These are phyloP conservation scores for Plasmodium ovale DNA, from an alignment of 169 alveolate species.

Conservation along the genomic window DNA sequence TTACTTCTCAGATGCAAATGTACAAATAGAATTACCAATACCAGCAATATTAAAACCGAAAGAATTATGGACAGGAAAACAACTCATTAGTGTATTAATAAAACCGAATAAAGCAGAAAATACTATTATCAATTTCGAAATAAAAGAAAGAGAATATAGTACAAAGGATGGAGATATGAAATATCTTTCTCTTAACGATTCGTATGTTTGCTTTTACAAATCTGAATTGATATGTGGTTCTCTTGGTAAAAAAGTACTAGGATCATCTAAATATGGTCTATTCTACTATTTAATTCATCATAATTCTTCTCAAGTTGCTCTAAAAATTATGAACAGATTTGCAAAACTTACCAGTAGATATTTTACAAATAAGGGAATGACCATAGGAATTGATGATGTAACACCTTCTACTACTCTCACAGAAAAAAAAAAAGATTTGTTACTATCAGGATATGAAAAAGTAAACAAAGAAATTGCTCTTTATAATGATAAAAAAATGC, in stretches of 20 bases:
- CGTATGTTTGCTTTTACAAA: slow-evolving; percentile 95
- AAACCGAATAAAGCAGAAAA: slow-evolving; percentile 93
- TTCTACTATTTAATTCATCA: slow-evolving; percentile 94
- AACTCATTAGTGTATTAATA: slow-evolving; percentile 93
- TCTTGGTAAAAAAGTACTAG: slow-evolving; percentile 95
- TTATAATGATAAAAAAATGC: slow-evolving; percentile 90
- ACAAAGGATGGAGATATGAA: slow-evolving; percentile 52
- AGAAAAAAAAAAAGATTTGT: slow-evolving; percentile 79
- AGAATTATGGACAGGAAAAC: slow-evolving; percentile 99
- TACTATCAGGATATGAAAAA: slow-evolving; percentile 90
- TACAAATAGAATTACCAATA: slow-evolving; percentile 93
- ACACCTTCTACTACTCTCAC: slow-evolving; percentile 89
- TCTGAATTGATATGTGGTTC: slow-evolving; percentile 97
- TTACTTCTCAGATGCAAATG: slow-evolving; percentile 93
- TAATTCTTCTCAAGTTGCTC: slow-evolving; percentile 92
- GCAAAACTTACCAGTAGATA: slow-evolving; percentile 97
- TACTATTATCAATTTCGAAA: slow-evolving; percentile 90
- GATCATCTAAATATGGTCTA: slow-evolving; percentile 93
- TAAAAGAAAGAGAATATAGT: slow-evolving; percentile 91
- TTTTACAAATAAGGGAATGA: slow-evolving; percentile 96
- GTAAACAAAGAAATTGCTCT: slow-evolving; percentile 90
- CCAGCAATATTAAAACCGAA: slow-evolving; percentile 95
- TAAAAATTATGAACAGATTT: slow-evolving; percentile 96
- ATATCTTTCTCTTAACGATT: slow-evolving; percentile 92
- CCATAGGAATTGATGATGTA: slow-evolving; percentile 99